phyloP scores from a whole-genome alignment of 2,329 filamentous ascomycete genomes.

The Dothidotthia symphoricarpi region DNA sequence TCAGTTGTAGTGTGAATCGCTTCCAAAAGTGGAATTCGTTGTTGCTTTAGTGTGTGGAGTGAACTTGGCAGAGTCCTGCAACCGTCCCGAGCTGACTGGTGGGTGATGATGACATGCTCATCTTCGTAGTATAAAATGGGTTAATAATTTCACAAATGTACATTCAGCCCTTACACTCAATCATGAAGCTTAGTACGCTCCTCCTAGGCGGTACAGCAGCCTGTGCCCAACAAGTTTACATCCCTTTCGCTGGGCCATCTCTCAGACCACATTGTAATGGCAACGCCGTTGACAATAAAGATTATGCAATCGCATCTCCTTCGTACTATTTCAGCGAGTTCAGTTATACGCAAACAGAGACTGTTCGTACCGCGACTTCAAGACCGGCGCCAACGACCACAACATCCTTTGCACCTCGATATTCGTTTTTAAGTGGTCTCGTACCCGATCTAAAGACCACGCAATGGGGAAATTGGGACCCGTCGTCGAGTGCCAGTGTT shows the following conservation, averaged over 20 bases:
- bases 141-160: too few species aligned
- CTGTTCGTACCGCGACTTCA: conserved; percentile 41
- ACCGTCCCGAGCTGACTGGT: too few species aligned
- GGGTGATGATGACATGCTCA: too few species aligned
- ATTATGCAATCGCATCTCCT: conserved; percentile 28
- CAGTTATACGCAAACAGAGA: conserved; percentile 43
- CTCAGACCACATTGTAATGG: conserved; percentile 28
- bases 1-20: too few species aligned
- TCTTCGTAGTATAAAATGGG: too few species aligned
- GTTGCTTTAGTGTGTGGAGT: too few species aligned
- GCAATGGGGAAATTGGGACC: conserved; percentile 46
- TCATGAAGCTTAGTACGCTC: conserved; percentile 16
- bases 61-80: too few species aligned
- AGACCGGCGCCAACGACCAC: conserved; percentile 33
- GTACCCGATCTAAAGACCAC: conserved; percentile 41
- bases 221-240: conserved; percentile 40
- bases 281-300: conserved; percentile 8
- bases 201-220: conserved; percentile 9
- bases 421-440: conserved; percentile 36
- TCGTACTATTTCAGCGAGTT: conserved; percentile 33
- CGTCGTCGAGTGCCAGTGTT: conserved; percentile 33
- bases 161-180: not conserved
- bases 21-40: too few species aligned
- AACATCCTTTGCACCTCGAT: conserved; percentile 40
- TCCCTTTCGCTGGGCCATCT: conserved; percentile 29